A percentile compares a stretch with the other conserved stretches of the same genome.
Evolutionary conservation across 768 basidiomycete species (phyloP).

Genomic region (Serendipita indica): DNA sequence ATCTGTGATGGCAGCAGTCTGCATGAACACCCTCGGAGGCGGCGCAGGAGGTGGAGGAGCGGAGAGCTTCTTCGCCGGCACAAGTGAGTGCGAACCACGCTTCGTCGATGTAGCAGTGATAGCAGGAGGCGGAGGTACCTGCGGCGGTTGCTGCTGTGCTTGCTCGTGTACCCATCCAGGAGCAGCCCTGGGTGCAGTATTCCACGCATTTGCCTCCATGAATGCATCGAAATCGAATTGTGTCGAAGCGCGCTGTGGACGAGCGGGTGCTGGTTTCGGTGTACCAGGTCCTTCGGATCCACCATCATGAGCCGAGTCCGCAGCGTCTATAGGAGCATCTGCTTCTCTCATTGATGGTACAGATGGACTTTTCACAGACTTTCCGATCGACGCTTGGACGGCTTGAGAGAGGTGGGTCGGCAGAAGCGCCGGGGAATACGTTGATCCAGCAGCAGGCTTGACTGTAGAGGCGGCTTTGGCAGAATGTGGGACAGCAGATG

Average conservation of each 20-base stretch:
- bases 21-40: neutral
- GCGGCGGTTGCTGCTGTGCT: neutral
- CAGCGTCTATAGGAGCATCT: neutral
- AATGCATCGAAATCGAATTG: constrained; percentile 4
- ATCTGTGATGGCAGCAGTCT: neutral
- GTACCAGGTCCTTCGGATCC: constrained; percentile 4
- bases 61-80: neutral
- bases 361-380: neutral
- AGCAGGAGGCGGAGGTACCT: no score
- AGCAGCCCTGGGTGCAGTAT: neutral
- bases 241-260: neutral
- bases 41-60: neutral
- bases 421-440: constrained; percentile 7
- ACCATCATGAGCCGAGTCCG: neutral
- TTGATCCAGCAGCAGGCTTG: neutral
- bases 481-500: neutral
- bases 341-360: neutral
- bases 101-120: no score
- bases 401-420: neutral
- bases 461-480: neutral
- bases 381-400: neutral
- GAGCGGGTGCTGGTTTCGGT: neutral
- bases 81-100: neutral
- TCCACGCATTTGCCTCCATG: constrained; percentile 5
- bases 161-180: neutral